phyloP scores from a whole-genome alignment of 2,329 filamentous ascomycete species.

The Annulohypoxylon truncatum region DNA sequence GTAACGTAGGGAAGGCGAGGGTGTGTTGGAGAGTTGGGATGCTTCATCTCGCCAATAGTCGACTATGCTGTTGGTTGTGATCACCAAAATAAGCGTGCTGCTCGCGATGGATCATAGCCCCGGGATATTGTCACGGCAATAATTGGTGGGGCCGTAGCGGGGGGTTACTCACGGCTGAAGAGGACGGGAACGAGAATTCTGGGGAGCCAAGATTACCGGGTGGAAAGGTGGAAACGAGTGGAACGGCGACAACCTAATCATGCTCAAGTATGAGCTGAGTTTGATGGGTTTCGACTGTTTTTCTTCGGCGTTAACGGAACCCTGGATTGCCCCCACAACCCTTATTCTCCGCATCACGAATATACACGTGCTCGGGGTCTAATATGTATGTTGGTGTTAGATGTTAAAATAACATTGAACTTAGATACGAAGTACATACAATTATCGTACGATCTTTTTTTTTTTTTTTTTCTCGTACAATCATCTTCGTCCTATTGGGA shows the following conservation, averaged over 20 bases:
- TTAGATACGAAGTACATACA: neutral
- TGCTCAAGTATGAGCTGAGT: constrained; percentile 9
- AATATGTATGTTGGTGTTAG: neutral
- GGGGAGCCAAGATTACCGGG: constrained; percentile 14
- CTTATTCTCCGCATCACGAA: constrained; percentile 1
- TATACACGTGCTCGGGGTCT: no score
- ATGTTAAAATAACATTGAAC: neutral
- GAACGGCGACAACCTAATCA: constrained; percentile 21
- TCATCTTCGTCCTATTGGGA: neutral
- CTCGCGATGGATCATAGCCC: constrained; percentile 16
- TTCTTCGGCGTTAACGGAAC: constrained; percentile 25
- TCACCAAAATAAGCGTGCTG: constrained; percentile 25
- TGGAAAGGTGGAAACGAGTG: constrained; percentile 26
- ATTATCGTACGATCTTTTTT: neutral
- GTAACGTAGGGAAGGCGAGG: neutral
- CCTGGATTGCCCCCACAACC: neutral
- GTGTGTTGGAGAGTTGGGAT: neutral
- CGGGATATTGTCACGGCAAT: constrained; percentile 49
- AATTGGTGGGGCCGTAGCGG: constrained; percentile 45
- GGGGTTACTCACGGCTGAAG: constrained; percentile 45
- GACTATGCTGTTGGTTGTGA: constrained; percentile 13
- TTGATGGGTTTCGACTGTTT: neutral
- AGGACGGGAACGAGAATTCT: constrained; percentile 48
- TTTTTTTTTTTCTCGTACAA: neutral
- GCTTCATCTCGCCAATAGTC: constrained; percentile 2